Evolutionary conservation across 192 early-diverging fungal species (phyloP), one percentile per base, ranked within the genome.

Genomic region (Oehlia diaphana): DNA sequence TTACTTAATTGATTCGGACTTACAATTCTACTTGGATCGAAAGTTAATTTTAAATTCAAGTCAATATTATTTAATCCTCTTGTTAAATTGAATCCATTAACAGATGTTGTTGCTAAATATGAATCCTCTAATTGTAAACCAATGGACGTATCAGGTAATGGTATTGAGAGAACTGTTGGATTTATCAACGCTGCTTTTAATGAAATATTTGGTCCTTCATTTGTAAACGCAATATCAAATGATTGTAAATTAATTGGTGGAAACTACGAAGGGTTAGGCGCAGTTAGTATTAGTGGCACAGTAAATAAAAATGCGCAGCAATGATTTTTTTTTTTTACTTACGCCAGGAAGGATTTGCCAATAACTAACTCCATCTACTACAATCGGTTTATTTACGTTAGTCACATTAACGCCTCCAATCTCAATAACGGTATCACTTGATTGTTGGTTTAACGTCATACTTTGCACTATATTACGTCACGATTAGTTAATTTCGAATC

Each of bases 291-390:
- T 21, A 5, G 14, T 58, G 53, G 19, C 53, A 16, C 53, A 58
- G 16, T 16, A 53, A 1, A 6, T 7, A 47, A 47, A 47, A 47
- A 9, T 47, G 2, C 10, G 44, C 10, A 47, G 44, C 10, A 1
- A 47, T 12, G 0, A 2, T 31, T 42, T 42, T 53, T 37, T n/a
- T 42, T 42, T 53, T 53, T 53, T 37, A 37, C 28, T 64, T 65
- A 65, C 64, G 1, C 64, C 64, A 12, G 64, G 64, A 28, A 65
- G 28, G 13, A 65, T 65, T 65, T 65, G 64, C 64, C 64, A 65
- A 26, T 28, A 65, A 28, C 8, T 23, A 9, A 65, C 19, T 31
- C 64, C 64, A 65, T 65, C 64, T 3, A 65, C 31, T 23, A 65
- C 23, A 28, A 65, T 0, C 0, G 64, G 64, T 65, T 65, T 65